These are phyloP conservation scores for Picochlorum sp. DNA, from an alignment of 139 green algal species.

Conservation along the genomic window DNA sequence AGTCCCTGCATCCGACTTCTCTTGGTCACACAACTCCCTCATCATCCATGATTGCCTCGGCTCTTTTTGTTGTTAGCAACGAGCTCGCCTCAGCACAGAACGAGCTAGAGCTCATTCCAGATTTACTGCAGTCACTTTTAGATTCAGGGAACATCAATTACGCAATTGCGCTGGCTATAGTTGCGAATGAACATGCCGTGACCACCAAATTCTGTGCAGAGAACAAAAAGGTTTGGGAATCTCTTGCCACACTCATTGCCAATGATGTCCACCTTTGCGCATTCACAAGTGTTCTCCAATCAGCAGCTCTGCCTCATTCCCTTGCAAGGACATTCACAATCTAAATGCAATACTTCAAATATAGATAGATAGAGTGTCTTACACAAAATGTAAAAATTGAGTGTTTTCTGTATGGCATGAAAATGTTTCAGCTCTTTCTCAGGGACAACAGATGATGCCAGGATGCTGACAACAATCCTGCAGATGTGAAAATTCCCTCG, in stretches of 20 bases:
- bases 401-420: too few species aligned
- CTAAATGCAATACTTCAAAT: too few species aligned
- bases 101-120: slow-evolving; percentile 10
- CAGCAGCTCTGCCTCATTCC: too few species aligned
- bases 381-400: too few species aligned
- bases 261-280: slow-evolving; percentile 31
- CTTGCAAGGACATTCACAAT: too few species aligned
- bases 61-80: slow-evolving; percentile 20
- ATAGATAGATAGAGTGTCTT: too few species aligned
- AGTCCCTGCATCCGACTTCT: not conserved
- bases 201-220: slow-evolving; percentile 19
- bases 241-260: slow-evolving; percentile 16
- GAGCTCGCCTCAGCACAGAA: slow-evolving; percentile 23
- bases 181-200: slow-evolving; percentile 40
- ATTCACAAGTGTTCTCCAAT: not conserved
- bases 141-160: slow-evolving; percentile 30
- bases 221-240: slow-evolving; percentile 26
- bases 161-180: slow-evolving; percentile 38
- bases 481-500: too few species aligned
- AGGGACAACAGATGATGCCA: too few species aligned
- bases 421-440: too few species aligned
- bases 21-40: not conserved
- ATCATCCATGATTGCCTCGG: slow-evolving; percentile 21
- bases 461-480: too few species aligned
- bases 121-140: slow-evolving; percentile 32